Conservation (phyloP, 2,329 filamentous ascomycete genomes). For the Fusarium sulawesiense region DNA sequence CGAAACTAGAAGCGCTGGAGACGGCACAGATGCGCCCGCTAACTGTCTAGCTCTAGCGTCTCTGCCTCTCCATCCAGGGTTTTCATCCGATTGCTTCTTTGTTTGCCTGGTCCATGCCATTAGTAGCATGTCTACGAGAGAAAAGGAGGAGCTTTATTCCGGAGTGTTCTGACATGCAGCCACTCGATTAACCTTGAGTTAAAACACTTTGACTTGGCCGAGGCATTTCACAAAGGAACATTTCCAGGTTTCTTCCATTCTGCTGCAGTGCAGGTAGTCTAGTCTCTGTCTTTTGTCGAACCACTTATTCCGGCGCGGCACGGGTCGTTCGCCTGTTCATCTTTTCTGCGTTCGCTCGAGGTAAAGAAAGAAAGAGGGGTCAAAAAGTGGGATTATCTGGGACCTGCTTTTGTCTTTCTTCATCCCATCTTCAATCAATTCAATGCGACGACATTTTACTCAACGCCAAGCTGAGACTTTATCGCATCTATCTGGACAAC, state of each 20-base stretch:
- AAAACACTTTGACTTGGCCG: neutral
- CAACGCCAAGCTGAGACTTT: neutral
- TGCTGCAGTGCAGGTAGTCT: neutral
- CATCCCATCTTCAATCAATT: neutral
- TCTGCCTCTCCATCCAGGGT: neutral
- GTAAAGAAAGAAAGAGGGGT: constrained; percentile 1
- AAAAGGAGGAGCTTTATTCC: neutral
- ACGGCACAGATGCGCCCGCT: neutral
- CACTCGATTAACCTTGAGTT: neutral
- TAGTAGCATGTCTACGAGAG: neutral
- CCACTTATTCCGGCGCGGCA: constrained; percentile 20
- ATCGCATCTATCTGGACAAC: neutral
- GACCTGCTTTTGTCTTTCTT: neutral
- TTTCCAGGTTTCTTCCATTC: neutral
- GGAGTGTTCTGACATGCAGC: neutral
- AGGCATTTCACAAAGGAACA: neutral
- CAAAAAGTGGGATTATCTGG: neutral
- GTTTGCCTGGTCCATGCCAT: neutral
- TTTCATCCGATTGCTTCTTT: neutral
- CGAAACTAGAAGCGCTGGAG: neutral
- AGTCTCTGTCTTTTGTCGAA: neutral
- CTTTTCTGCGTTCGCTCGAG: neutral
- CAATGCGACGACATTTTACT: neutral
- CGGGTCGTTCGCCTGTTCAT: neutral
- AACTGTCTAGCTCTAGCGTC: constrained; percentile 2